Base-by-base conservation (phyloP, 1,284 basidiomycete genomes). In the Apiotrichum veenhuisii region DNA sequence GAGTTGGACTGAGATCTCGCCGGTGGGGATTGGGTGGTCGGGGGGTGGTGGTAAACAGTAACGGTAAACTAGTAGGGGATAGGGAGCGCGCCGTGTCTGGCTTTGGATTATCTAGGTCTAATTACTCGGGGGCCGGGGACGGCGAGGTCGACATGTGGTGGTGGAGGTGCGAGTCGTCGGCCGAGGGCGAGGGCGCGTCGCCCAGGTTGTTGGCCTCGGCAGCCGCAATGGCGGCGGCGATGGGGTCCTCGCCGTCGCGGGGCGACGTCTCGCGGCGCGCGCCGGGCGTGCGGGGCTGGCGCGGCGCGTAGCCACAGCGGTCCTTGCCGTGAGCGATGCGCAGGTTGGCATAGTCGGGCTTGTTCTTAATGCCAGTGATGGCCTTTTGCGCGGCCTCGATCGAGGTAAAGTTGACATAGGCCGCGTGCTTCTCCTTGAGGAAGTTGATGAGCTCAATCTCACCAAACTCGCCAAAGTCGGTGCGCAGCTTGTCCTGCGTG, bases 361-460 rank as follows among this genome's bases (percentile, higher is more conserved):
- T 88, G 46, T 23, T 30, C 83, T 94, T 93, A 75, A 95, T 84
- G 15, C 85, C 87, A 56, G 95, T 91, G 67, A 96, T 93, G 20
- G 93, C 91, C 80, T 96, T 96, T 81, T 93, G 92, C 25, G 92
- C 92, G 66, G 92, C 91, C 53, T 87, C 85, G 65, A 96, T 87
- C 77, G 92, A 91, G 48, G 86, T 87, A 69, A 91, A 96, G 81
- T 96, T 97, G 70, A 95, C 88, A 74, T 95, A 97, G 34, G 89
- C 91, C 69, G 91, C 94, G 77, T 92, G 90, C 87, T 96, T 96
- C 77, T 95, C 91, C 78, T 88, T 89, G 67, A 96, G 80, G 78
- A 91, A 92, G 78, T 96, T 96, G 76, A 97, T 87, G 57, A 95
- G 83, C 78, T 97, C 93, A 64, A 97, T 92, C 60, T 95, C 75